Conservation (phyloP, 2,329 filamentous ascomycete genomes). For the Pyrenophora graminea region DNA sequence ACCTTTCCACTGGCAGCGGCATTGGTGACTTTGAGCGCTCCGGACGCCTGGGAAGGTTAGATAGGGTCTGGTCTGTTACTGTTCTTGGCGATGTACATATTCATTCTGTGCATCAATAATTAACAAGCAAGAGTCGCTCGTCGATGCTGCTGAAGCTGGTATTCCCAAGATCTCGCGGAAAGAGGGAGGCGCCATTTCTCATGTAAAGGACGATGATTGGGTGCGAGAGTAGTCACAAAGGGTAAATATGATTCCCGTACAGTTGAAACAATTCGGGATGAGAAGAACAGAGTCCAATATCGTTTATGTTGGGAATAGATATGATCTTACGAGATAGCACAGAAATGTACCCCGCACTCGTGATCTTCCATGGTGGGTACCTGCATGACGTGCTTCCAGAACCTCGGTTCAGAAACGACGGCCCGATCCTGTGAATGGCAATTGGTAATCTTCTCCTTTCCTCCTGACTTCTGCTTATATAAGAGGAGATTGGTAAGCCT, state of each 20-base stretch:
- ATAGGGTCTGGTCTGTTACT: slow-evolving; percentile 54
- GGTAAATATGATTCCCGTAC: too few relatives aligned
- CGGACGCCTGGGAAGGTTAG: slow-evolving; percentile 51
- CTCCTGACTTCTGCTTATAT: too few relatives aligned
- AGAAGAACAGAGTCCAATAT: neutral
- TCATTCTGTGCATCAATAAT: slow-evolving; percentile 14
- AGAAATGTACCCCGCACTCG: slow-evolving; percentile 1
- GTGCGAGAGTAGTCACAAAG: too few relatives aligned
- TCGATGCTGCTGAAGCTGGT: slow-evolving; percentile 59
- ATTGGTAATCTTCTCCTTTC: neutral
- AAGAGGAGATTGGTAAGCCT: too few relatives aligned
- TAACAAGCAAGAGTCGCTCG: slow-evolving; percentile 54
- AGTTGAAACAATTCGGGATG: neutral
- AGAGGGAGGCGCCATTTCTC: slow-evolving; percentile 14
- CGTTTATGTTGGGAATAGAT: neutral
- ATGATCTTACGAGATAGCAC: neutral
- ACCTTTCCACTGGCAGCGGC: slow-evolving; percentile 58
- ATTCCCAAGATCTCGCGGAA: slow-evolving; percentile 62
- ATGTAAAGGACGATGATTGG: neutral
- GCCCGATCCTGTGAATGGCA: neutral
- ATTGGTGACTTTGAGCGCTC: slow-evolving; percentile 61
- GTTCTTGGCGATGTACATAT: slow-evolving; percentile 53
- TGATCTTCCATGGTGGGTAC: neutral
- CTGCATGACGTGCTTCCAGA: slow-evolving; percentile 2
- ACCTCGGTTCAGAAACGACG: neutral